phyloP scores from a whole-genome alignment of 371 early-diverging fungal species.

The Haplosporangium sp. region DNA sequence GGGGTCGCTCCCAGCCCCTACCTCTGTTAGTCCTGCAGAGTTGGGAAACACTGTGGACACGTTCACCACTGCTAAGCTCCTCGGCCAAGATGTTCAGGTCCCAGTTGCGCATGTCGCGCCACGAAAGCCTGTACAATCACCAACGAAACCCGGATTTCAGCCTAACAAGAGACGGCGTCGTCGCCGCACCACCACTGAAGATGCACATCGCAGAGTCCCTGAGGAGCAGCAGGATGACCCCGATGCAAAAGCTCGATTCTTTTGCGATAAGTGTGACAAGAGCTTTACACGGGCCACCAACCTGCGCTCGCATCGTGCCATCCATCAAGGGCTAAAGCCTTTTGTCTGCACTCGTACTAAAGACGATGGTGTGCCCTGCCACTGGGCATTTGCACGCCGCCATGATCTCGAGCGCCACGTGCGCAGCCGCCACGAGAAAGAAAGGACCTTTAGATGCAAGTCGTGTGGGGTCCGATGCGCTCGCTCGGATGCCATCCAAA shows the following conservation, averaged over 20 bases:
- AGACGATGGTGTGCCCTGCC: conserved; percentile 51
- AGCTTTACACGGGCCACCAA: conserved; percentile 49
- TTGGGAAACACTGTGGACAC: conserved; percentile 3
- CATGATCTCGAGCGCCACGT: conserved; percentile 78
- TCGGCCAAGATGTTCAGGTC: conserved; percentile 25
- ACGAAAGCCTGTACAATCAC: conserved; percentile 38
- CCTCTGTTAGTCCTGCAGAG: conserved; percentile 13
- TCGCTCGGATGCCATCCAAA: conserved; percentile 44
- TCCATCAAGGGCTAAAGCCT: conserved; percentile 70
- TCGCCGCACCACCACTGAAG: conserved; percentile 50
- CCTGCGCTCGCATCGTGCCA: conserved; percentile 65
- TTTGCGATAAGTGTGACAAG: conserved; percentile 44
- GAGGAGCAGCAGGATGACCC: conserved; percentile 29
- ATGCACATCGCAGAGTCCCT: conserved; percentile 36
- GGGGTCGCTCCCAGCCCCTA: neutral
- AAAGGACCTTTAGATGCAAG: conserved; percentile 55
- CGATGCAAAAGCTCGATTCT: conserved; percentile 34
- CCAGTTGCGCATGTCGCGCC: conserved; percentile 32
- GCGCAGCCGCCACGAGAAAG: conserved; percentile 55
- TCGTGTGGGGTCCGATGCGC: conserved; percentile 56
- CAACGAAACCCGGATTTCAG: conserved; percentile 50
- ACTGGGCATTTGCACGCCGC: conserved; percentile 73
- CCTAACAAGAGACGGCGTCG: conserved; percentile 34
- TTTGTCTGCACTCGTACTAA: conserved; percentile 58
- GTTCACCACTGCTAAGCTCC: conserved; percentile 28